Evolutionary conservation across 2,329 filamentous ascomycete species (phyloP).

Genomic region (Pseudodiploospora longispora): DNA sequence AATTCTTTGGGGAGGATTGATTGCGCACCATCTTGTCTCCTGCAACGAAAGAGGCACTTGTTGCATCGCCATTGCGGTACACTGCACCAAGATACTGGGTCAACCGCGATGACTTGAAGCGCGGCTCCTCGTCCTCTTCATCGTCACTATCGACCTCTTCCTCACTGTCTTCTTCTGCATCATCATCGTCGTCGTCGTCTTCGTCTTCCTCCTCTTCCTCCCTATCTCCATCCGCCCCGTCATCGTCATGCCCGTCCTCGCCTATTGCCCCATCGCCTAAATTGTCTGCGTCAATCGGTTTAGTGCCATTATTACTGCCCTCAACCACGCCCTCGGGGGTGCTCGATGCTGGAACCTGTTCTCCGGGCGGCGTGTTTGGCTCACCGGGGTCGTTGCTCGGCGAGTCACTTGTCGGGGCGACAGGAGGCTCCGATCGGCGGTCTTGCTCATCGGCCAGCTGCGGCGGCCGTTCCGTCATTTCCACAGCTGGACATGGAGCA

Average conservation of each 20-base stretch:
- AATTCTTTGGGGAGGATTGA: background rate
- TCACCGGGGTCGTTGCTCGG: background rate
- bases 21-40: slow-evolving; percentile 87
- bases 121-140: slow-evolving; percentile 87
- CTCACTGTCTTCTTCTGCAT: slow-evolving; percentile 30
- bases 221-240: slow-evolving; percentile 9
- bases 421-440: slow-evolving; percentile 1
- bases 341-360: background rate
- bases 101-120: slow-evolving; percentile 83
- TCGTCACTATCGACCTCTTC: slow-evolving; percentile 66
- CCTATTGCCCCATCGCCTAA: background rate
- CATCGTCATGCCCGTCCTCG: slow-evolving; percentile 13
- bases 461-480: slow-evolving; percentile 36
- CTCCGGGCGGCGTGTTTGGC: background rate
- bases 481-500: slow-evolving; percentile 19
- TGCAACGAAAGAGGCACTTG: slow-evolving; percentile 79
- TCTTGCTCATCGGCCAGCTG: slow-evolving; percentile 19
- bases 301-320: background rate
- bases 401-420: slow-evolving; percentile 1
- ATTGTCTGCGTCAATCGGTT: background rate
- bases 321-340: background rate
- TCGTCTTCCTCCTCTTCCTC: slow-evolving; percentile 14
- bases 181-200: slow-evolving; percentile 17
- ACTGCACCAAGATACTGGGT: slow-evolving; percentile 72
- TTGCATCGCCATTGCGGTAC: slow-evolving; percentile 92